Base-by-base conservation (phyloP, 768 basidiomycete genomes). In the Russula virescens region DNA sequence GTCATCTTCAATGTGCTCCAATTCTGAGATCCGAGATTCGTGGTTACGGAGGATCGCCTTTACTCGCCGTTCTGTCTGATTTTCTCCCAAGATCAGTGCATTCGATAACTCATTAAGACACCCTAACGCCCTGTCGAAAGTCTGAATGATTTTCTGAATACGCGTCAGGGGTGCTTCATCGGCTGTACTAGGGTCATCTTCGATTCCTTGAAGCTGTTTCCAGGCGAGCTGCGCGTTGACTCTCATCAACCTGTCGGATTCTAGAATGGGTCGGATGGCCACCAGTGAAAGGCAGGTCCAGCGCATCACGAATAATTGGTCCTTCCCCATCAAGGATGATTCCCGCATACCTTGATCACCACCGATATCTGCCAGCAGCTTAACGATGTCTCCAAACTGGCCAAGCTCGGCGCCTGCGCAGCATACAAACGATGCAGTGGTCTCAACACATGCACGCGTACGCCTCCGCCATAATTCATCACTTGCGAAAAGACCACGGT, bases 241-340 rank as follows among this genome's bases (percentile, higher is more conserved):
- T 18, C 8, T 43, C 48, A 8, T 13, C 6, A 5, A 6, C 34
- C 4, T 1, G 14, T 14, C 10, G 13, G 9, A 3, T 10, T 19
- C 8, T 7, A 66, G 48, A 18, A 56, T 25, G 19, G 26, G 38
- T 31, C 45, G 65, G 35, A 51, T 56, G 25, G 34, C 49, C 47
- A 66, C 16, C n/a, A 66, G 42, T 13, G 65, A 49, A 54, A 66
- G 58, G 40, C 53, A 66, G 8, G 49, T 66, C 61, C 65, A 66
- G 45, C 54, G 61, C 1, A n/a, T 26, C 4, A 43, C 53, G 16
- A 55, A 55, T 16, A 18, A 28, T 13, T 21, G 5, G 53, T 55
- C 53, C 19, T 0, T n/a, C 16, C 18, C 53, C 13, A 19, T 38
- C 25, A 46, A 26, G 13, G 55, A 51, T 51, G n/a, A 38, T 19